Percentiles rank a stretch among this genome's conserved stretches.
phyloP scores from a whole-genome alignment of 2,329 filamentous ascomycete species.

The Zymoseptoria pseudotritici region DNA sequence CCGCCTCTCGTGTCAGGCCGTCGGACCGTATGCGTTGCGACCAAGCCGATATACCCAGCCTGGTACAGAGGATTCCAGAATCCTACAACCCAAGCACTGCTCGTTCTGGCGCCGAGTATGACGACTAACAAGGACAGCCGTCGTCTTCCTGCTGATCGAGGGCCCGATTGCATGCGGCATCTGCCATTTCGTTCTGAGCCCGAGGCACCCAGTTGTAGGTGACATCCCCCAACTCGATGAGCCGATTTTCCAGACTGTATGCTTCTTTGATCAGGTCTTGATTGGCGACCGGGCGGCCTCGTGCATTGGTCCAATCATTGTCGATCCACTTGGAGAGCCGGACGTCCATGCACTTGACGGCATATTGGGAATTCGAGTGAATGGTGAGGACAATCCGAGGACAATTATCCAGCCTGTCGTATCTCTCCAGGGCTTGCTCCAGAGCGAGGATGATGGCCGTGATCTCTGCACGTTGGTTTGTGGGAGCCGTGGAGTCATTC shows the following conservation, averaged over 20 bases:
- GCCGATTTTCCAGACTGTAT: background rate
- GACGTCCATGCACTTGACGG: conserved; percentile 6
- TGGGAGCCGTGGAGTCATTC: background rate
- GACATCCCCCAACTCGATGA: conserved; percentile 2
- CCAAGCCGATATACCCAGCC: too few species aligned
- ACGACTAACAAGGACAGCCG: too few species aligned
- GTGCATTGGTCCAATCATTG: conserved; percentile 6
- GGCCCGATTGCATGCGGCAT: background rate
- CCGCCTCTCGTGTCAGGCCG: too few species aligned
- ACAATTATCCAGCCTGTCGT: background rate
- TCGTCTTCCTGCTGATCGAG: background rate
- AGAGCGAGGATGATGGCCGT: conserved; percentile 8
- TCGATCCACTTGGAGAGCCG: conserved; percentile 7
- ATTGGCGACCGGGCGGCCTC: conserved; percentile 4
- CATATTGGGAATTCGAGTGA: conserved; percentile 8
- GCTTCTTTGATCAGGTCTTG: conserved; percentile 6
- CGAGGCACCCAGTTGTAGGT: conserved; percentile 7
- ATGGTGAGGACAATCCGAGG: conserved; percentile 2
- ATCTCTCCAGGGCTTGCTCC: background rate
- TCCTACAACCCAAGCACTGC: too few species aligned
- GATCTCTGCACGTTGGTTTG: conserved; percentile 11
- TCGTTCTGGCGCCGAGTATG: too few species aligned
- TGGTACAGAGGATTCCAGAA: too few species aligned
- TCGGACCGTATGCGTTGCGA: too few species aligned
- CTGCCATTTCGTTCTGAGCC: conserved; percentile 1